These are phyloP conservation scores for Brassica balearica DNA, from an alignment of 441 rosid genomes.

Conservation along the genomic window DNA sequence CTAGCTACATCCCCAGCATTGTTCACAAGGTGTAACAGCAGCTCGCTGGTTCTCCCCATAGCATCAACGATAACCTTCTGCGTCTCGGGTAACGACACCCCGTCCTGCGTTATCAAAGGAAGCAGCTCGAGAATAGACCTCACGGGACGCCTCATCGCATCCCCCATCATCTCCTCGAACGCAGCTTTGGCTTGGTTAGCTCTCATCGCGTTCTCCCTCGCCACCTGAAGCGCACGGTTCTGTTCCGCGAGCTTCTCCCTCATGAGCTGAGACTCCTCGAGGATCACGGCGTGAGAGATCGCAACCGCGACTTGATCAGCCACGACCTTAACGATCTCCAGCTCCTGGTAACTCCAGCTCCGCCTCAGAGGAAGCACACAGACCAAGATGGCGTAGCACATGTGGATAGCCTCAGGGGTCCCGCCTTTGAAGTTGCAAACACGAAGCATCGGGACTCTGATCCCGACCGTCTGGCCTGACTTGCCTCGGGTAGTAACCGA, in stretches of 20 bases:
- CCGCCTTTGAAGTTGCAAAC: constrained; percentile 92
- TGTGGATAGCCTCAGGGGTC: constrained; percentile 73
- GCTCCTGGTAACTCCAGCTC: constrained; percentile 75
- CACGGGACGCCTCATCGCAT: constrained; percentile 87
- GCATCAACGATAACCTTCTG: constrained; percentile 72
- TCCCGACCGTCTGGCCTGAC: constrained; percentile 79
- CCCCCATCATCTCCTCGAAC: constrained; percentile 85
- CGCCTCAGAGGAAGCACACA: constrained; percentile 79
- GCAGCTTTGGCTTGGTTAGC: constrained; percentile 82
- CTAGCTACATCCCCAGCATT: constrained; percentile 71
- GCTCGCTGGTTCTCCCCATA: constrained; percentile 75
- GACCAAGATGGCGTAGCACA: constrained; percentile 85
- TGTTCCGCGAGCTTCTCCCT: constrained; percentile 85
- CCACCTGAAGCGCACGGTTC: constrained; percentile 76
- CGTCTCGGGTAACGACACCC: constrained; percentile 46
- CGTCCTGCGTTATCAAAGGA: constrained; percentile 67
- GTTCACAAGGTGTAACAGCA: constrained; percentile 69
- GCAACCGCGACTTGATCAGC: constrained; percentile 99
- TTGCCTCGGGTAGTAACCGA: constrained; percentile 61
- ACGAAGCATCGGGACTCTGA: constrained; percentile 90
- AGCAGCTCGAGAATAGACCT: constrained; percentile 74
- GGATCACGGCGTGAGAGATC: constrained; percentile 91
- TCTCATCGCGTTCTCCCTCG: constrained; percentile 75
- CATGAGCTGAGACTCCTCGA: constrained; percentile 96
- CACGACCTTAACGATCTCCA: constrained; percentile 87